Conservation (phyloP, 2,329 filamentous ascomycete genomes). For the Bertia moriformis region DNA sequence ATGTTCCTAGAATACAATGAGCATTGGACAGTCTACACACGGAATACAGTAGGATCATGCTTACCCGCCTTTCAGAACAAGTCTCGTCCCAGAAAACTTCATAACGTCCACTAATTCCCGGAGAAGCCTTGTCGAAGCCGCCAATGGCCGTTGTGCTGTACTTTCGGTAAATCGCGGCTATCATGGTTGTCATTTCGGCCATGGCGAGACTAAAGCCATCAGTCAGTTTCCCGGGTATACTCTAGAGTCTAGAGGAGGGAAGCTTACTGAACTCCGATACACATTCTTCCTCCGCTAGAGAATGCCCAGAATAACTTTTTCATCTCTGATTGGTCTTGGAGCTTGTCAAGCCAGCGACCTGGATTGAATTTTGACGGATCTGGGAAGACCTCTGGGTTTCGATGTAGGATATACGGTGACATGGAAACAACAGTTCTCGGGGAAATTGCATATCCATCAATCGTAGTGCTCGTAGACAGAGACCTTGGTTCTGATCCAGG, state of each 20-base stretch:
- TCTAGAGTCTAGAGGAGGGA: not conserved
- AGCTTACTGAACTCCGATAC: slow-evolving; percentile 8
- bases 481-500: slow-evolving; percentile 33
- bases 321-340: slow-evolving; percentile 5
- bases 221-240: not conserved
- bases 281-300: slow-evolving; percentile 7
- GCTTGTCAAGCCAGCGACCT: slow-evolving; percentile 12
- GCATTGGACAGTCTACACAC: no score
- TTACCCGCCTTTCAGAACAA: no score
- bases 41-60: no score
- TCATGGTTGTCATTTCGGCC: slow-evolving; percentile 31
- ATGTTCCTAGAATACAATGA: no score
- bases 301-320: slow-evolving; percentile 8
- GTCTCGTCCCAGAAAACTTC: slow-evolving; percentile 23
- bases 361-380: slow-evolving; percentile 14
- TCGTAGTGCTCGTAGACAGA: slow-evolving; percentile 14
- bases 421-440: slow-evolving; percentile 19
- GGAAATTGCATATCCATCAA: slow-evolving; percentile 12
- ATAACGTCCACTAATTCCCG: slow-evolving; percentile 23
- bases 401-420: slow-evolving; percentile 20
- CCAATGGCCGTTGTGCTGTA: slow-evolving; percentile 25
- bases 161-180: slow-evolving; percentile 25
- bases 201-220: slow-evolving; percentile 22
- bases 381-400: slow-evolving; percentile 14
- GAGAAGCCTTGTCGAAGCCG: slow-evolving; percentile 14